Base-by-base conservation (phyloP, 768 basidiomycete species). In the Suillus occidentalis region DNA sequence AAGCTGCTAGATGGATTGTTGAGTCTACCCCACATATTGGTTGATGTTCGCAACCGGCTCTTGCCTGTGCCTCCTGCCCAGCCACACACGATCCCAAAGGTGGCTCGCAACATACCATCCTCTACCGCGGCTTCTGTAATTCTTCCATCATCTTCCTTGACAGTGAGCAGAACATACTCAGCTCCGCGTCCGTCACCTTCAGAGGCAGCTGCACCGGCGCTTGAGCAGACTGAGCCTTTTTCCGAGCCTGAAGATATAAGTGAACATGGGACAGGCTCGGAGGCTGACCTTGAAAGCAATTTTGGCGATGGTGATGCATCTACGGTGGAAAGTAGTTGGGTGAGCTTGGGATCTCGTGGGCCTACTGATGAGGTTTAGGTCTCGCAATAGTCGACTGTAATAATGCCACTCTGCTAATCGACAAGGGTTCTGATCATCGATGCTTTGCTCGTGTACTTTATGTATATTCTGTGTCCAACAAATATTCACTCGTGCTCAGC, bases 251-350 rank as follows among this genome's bases (percentile, higher is more conserved):
- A 62, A 16, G 61, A 66, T 2, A 42, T 42, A 59, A 31, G 36
- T 22, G 71, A 71, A 59, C 68, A 70, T 22, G 90, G 87, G 62
- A 77, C 80, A 22, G 82, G 79, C 52, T 90, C 89, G 1, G 90
- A 92, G 61, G 84, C 84, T 7, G 91, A 92, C 64, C 81, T 85
- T 13, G 90, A 91, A 74, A 88, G 88, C 69, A 87, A 85, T 68
- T 77, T 80, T 14, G 83, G 82, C 2, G 86, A 85, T 64, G 79
- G 83, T 3, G 87, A 83, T 65, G 74, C 69, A 14, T 77, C 81
- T 6, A 81, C 80, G 37, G 85, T 85, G 34, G 85, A 78, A 43
- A 81, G 85, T 58, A 91, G 89, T 67, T 94, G 91, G 91, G 78
- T 94, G 60, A 91, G 86, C 72, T 76, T 92, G 71, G 72, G 71